These are phyloP conservation scores for Macrolepiota dolichaula DNA, from an alignment of 768 basidiomycete species.

Conservation along the genomic window DNA sequence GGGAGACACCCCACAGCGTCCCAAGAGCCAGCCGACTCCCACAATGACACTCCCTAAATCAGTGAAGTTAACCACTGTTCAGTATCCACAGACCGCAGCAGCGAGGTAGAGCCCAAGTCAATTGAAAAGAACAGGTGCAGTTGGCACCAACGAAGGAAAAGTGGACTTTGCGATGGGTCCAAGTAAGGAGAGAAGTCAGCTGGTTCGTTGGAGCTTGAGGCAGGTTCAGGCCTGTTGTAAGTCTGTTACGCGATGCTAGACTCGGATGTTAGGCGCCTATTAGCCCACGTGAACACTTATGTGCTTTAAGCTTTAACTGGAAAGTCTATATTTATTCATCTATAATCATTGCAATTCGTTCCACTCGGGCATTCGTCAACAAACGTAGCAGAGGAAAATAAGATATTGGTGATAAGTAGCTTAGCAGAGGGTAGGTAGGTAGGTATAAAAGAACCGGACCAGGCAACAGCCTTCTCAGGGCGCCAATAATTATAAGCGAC, in stretches of 20 bases:
- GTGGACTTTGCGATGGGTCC: background rate
- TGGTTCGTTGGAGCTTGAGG: too few species aligned
- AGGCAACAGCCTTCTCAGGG: background rate
- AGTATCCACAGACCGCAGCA: too few species aligned
- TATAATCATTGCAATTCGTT: background rate
- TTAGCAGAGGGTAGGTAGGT: background rate
- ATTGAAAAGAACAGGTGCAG: too few species aligned
- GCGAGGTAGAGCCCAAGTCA: too few species aligned
- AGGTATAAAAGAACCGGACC: background rate
- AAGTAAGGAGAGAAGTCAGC: background rate
- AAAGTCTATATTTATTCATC: background rate
- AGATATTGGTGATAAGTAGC: constrained; percentile 3
- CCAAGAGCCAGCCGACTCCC: too few species aligned
- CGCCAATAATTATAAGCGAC: constrained; percentile 1
- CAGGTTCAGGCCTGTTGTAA: background rate
- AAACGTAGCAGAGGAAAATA: background rate
- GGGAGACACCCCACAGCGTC: too few species aligned
- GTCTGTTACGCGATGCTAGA: background rate
- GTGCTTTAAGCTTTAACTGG: background rate
- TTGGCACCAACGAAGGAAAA: background rate
- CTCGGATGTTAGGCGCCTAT: background rate
- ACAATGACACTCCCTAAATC: too few species aligned
- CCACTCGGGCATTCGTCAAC: background rate
- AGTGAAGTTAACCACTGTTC: too few species aligned
- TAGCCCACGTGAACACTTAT: constrained; percentile 1